Evolutionary conservation across 805 yeast species (phyloP), one percentile per base, ranked within the genome.

Genomic region (Maudiozyma pseudohumilis): DNA sequence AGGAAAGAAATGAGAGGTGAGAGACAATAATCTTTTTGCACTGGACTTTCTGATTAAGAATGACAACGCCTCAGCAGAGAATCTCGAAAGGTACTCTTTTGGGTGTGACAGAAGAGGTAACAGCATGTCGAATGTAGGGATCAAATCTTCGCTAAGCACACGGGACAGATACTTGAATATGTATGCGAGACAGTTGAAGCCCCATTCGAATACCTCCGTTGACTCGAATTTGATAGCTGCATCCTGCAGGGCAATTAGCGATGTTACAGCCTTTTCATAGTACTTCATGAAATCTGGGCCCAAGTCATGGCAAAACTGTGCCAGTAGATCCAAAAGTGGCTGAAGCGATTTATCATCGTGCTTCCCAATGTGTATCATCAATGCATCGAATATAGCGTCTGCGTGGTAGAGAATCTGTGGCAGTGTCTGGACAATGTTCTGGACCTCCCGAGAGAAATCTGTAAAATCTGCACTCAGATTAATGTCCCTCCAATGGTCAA

Each of bases 11-110:
- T 54, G 65, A 2, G 61, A 50, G 7, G 82, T 63, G 32, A 83
- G 70, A 0, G 46, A 40, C 1, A 54, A 49, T 34, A 87, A 60
- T 6, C 70, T 61, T 1, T 67, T 67, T 0, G 65, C 55, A 18
- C 68, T 66, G 43, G 83, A 68, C 56, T 84, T 84, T 53, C 92
- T 74, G 8, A 89, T 64, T 40, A 89, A 64, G 49, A 82, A 92
- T 0, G 96, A 83, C 32, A 89, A 58, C 0, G 96, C 92, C 58
- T 89, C 96, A 0, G 96, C 87, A 16, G 94, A 77, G 50, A 89
- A 92, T 43, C 94, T 69, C 1, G 84, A 69, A 25, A 88, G 69
- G 45, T 80, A 76, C 20, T 74, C 74, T 47, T 78, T 80, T 39
- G 75, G 60, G 25, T 73, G 72, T 22, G 63, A 52, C 38, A 89